Base-by-base conservation (phyloP, 1,284 basidiomycete species). In the Marasmius sp. region DNA sequence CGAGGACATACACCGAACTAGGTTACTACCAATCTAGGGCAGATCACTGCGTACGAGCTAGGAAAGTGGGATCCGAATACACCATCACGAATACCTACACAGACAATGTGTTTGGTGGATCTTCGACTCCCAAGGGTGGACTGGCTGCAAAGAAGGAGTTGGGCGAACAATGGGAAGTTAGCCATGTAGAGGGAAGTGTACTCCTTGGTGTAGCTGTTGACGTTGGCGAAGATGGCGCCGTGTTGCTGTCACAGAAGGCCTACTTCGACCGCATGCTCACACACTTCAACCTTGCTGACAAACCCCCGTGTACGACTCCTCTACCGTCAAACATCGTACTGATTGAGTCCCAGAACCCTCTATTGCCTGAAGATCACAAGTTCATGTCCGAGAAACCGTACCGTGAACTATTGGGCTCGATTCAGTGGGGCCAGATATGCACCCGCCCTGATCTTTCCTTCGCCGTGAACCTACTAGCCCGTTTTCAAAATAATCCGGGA, bases 11-110 rank as follows among this genome's bases (percentile, higher is more conserved):
- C 20, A 55, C 51, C 1, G 45, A 61, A 4, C 45, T 75, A 1
- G 73, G 72, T 7, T 70, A 72, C 47, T 50, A 48, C 5, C 63
- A 66, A 16, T 62, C 63, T 8, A 14, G 37, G 0, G 61, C 63
- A 1, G 70, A 72, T 55, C 69, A 66, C n/a, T 70, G 69, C 58
- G 63, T 73, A 20, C 71, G 65, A 43, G 51, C 70, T 41, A 55
- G 59, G n/a, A 37, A 47, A 2, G 58, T 56, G 16, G 48, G 56
- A n/a, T n/a, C n/a, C 43, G 47, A 58, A 16, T 39, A 58, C 38
- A 52, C 56, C 1, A 64, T 71, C 22, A 51, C 69, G 33, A 59
- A 60, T 1, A 65, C 68, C n/a, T n/a, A n/a, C n/a, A n/a, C n/a
- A n/a, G n/a, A n/a, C n/a, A n/a, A n/a, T n/a, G n/a, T n/a, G n/a